Conservation (phyloP, 768 basidiomycete species). For the Neoboletus brunneissimus region DNA sequence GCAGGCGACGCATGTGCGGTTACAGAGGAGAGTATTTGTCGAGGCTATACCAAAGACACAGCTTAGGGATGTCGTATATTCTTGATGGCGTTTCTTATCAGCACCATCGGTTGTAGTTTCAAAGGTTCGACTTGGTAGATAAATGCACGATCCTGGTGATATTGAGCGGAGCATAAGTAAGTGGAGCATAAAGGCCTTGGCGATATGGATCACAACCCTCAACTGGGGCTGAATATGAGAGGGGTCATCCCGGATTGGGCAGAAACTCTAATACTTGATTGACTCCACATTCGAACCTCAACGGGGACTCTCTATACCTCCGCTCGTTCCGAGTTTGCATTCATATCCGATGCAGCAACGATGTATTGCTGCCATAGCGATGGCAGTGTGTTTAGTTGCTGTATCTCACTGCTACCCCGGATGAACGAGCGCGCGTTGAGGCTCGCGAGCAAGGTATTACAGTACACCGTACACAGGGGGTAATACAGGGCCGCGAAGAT, state of each 20-base stretch:
- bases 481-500: too few species aligned
- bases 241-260: not conserved
- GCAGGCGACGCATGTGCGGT: conserved; percentile 53
- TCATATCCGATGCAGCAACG: too few species aligned
- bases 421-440: too few species aligned
- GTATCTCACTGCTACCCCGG: too few species aligned
- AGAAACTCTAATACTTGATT: not conserved
- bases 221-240: not conserved
- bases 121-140: not conserved
- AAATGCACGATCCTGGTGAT: not conserved
- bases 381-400: too few species aligned
- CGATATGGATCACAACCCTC: too few species aligned
- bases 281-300: not conserved
- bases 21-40: conserved; percentile 44
- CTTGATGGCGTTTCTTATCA: not conserved
- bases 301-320: too few species aligned
- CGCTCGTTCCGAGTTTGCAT: too few species aligned
- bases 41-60: conserved; percentile 59
- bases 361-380: too few species aligned
- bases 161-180: not conserved
- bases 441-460: too few species aligned
- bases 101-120: not conserved
- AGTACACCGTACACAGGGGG: too few species aligned
- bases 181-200: not conserved
- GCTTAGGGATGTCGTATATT: conserved; percentile 31